Base-by-base conservation (phyloP, 208 protist genomes). In the Lotmaria passim region DNA sequence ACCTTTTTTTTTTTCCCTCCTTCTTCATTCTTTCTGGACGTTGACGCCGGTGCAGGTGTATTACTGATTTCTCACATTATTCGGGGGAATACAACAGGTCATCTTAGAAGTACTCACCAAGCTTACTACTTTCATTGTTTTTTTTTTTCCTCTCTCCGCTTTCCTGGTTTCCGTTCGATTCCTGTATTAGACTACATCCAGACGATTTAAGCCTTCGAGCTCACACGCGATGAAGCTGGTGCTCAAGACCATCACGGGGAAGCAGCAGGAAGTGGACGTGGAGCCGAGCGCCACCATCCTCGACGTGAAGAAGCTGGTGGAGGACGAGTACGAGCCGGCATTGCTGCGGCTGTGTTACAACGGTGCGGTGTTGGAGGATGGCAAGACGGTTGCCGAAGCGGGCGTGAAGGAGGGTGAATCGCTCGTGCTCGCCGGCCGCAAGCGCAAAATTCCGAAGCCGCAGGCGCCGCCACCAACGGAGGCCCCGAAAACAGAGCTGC, bases 261-360 rank as follows among this genome's bases (percentile, higher is more conserved):
- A 84, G 36, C 70, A 89, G 73, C 67, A 79, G 17, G 79, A 86
- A 38, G 44, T 82, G 63, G 80, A 83, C 7, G 89, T 91, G 24
- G 74, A 79, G n/a, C 74, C 62, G 12, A 66, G 73, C 23, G 79
- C 82, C 10, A 92, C 79, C 11, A 69, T 91, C 26, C 43, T 73
- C 34, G 79, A 86, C 15, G 63, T 94, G 28, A 94, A 93, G 66
- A 75, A 83, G 52, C 36, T 76, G 34, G 75, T 94, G 38, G 82
- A 87, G 69, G 79, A 78, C 30, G 91, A 94, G 39, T 96, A 96
- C 55, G 78, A 90, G 47, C 50, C 69, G 12, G 68, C 79, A 48
- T 83, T 78, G 65, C 61, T 96, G 61, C 79, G 78, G 23, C 66
- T 96, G 34, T 93, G 86, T 65, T 90, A 81, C 63, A 92, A 96